Base-by-base conservation (phyloP, 768 basidiomycete species). In the Amanita molliuscula region DNA sequence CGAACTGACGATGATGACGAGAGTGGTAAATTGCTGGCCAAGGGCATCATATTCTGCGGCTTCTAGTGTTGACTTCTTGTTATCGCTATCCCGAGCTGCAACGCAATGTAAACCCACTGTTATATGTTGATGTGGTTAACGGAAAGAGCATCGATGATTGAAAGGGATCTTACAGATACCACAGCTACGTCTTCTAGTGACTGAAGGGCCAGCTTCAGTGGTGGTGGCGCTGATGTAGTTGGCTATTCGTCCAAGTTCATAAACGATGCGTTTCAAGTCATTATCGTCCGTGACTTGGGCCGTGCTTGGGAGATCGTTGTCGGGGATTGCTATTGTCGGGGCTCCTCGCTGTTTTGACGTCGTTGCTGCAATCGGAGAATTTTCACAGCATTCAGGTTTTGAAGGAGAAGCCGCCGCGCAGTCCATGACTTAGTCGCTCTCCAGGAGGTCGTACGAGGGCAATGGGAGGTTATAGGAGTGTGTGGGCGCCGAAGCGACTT, bases 1-100 rank as follows among this genome's bases (percentile, higher is more conserved):
- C 18, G 23, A n/a, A 44, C 50, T 43, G n/a, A 51, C 50, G 42
- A 51, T 51, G 26, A 45, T 37, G 42, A 51, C 44, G 31, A 51
- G 42, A 11, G 44, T 51, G 42, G 29, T 51, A 23, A 51, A 51
- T 18, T 51, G 50, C 36, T 43, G 41, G 4, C 50, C 50, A 10
- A 51, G 43, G 25, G 42, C 50, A 28, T 51, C 50, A 13, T 35
- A 51, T 23, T 51, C 50, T 44, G 48, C 48, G 8, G 37, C 28
- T n/a, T 48, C 48, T 20, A 20, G 16, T 15, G 16, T 21, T n/a
- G 11, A 10, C n/a, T 5, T 28, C 4, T 21, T 35, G 26, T 29
- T 37, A 26, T 25, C n/a, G n/a, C 37, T 10, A 9, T 40, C 47
- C 9, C 16, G 26, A 4, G 25, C n/a, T 7, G 26, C 11, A n/a